Conservation (phyloP, 2,329 filamentous ascomycete genomes). For the Trichoderma citrinoviride region DNA sequence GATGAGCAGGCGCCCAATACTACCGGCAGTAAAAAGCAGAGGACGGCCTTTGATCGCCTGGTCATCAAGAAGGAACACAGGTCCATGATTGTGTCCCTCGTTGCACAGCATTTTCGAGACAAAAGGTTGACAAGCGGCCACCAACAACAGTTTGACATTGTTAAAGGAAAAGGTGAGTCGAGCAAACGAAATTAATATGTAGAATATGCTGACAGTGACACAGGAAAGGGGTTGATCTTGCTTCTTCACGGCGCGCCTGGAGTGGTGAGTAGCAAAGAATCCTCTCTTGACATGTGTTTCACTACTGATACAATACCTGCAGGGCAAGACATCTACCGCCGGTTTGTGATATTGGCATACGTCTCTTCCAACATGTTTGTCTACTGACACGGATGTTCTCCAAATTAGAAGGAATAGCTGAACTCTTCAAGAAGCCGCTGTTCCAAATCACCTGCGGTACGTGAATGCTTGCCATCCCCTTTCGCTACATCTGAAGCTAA, state of each 20-base stretch:
- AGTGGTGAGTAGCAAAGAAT: conserved; percentile 12
- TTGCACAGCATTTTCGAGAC: conserved; percentile 22
- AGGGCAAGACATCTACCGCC: conserved; percentile 35
- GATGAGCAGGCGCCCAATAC: neutral
- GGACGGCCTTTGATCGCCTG: conserved; percentile 30
- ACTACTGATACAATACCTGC: no score
- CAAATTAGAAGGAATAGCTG: conserved; percentile 23
- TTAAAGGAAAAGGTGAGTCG: conserved; percentile 13
- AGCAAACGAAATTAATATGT: fast-evolving
- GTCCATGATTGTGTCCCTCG: neutral
- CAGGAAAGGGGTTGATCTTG: conserved; percentile 32
- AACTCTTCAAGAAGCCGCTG: conserved; percentile 27
- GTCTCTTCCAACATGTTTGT: neutral
- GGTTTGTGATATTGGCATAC: neutral
- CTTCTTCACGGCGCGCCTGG: conserved; percentile 36
- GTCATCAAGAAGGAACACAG: conserved; percentile 24
- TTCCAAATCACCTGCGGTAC: conserved; percentile 27
- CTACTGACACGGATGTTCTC: neutral
- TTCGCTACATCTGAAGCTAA: neutral
- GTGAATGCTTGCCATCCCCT: neutral
- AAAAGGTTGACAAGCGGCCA: conserved; percentile 21
- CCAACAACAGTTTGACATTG: neutral
- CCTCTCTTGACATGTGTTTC: no score
- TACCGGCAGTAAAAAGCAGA: neutral
- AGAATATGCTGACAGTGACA: neutral